phyloP scores from a whole-genome alignment of 1,284 basidiomycete species.

The Rhodotorula sp. region DNA sequence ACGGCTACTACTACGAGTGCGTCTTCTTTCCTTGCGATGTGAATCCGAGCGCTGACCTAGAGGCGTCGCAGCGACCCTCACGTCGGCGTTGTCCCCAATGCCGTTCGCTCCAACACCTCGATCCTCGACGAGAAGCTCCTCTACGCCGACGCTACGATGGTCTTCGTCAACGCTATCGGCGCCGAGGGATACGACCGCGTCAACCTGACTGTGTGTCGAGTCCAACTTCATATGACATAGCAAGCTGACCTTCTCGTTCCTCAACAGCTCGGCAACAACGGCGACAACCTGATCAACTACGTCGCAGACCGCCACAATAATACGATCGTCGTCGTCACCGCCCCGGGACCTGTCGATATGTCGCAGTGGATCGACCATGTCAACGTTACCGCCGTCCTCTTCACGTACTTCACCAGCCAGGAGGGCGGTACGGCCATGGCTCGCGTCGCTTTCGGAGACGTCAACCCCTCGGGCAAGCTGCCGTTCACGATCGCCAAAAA shows the following conservation, averaged over 20 bases:
- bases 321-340: slow-evolving; percentile 71
- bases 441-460: slow-evolving; percentile 49
- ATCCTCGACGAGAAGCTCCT: slow-evolving; percentile 43
- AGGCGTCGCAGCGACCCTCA: slow-evolving; percentile 32
- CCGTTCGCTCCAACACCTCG: slow-evolving; percentile 43
- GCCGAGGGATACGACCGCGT: slow-evolving; percentile 36
- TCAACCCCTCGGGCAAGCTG: slow-evolving; percentile 55
- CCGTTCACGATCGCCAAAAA: slow-evolving; percentile 61
- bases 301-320: slow-evolving; percentile 57
- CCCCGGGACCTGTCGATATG: slow-evolving; percentile 33
- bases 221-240: neutral
- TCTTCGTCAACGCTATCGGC: slow-evolving; percentile 26
- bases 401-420: slow-evolving; percentile 44
- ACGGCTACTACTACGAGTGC: neutral
- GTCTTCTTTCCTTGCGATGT: neutral
- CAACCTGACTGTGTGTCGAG: slow-evolving; percentile 18
- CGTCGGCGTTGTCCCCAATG: slow-evolving; percentile 52
- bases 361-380: slow-evolving; percentile 32
- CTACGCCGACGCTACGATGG: slow-evolving; percentile 23
- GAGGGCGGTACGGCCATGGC: slow-evolving; percentile 46
- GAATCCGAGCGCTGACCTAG: neutral
- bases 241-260: neutral
- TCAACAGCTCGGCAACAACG: slow-evolving; percentile 27
- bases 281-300: slow-evolving; percentile 45
- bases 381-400: slow-evolving; percentile 47